Evolutionary conservation across 2,329 filamentous ascomycete species (phyloP).

Genomic region (Anthostomella pinea): DNA sequence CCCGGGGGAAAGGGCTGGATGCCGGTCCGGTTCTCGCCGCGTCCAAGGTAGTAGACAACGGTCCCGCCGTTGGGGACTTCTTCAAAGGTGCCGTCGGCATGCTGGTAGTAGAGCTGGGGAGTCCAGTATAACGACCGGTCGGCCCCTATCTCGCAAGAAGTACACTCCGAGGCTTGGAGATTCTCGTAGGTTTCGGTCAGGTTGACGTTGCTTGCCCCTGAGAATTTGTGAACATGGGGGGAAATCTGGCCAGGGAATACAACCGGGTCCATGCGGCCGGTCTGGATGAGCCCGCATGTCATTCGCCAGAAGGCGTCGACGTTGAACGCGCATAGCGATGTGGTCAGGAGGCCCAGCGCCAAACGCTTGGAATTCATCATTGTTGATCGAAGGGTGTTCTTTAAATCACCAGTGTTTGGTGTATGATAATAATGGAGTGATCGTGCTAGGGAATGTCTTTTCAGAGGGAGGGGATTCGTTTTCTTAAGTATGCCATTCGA

Average conservation of each 20-base stretch:
- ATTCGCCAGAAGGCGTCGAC: conserved; percentile 21
- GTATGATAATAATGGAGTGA: no score
- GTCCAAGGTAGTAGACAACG: conserved; percentile 59
- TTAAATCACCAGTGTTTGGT: no score
- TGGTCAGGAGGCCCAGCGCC: no score
- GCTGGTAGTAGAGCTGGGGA: conserved; percentile 56
- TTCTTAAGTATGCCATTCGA: no score
- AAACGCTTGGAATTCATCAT: no score
- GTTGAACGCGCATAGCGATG: no score
- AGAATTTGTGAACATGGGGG: conserved; percentile 54
- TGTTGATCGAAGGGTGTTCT: no score
- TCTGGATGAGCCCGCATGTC: conserved; percentile 27
- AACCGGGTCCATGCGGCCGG: conserved; percentile 57
- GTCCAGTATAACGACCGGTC: conserved; percentile 63
- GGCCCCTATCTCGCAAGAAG: conserved; percentile 54
- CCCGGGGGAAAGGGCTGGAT: conserved; percentile 50
- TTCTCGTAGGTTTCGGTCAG: conserved; percentile 41
- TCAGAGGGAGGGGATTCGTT: no score
- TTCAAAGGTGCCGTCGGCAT: conserved; percentile 51
- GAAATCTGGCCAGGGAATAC: conserved; percentile 47
- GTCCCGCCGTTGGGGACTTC: conserved; percentile 53
- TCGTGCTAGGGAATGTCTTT: no score
- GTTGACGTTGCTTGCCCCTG: conserved; percentile 54
- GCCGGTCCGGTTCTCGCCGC: conserved; percentile 49
- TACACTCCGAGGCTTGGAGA: conserved; percentile 50